Conservation (phyloP, 345 rosid genomes). For the Acer negundo region DNA sequence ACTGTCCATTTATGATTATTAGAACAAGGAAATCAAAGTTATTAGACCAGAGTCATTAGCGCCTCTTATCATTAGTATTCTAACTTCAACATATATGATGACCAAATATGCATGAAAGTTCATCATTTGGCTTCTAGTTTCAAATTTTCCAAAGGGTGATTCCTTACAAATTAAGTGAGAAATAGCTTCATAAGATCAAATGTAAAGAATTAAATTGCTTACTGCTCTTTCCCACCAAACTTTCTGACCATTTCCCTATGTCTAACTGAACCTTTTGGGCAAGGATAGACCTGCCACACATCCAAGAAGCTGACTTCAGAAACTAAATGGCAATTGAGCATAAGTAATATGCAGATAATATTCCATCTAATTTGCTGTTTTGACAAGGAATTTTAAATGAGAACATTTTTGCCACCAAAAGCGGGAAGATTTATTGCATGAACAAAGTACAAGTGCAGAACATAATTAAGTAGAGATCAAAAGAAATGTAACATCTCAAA, state of each 20-base stretch:
- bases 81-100: too few relatives aligned
- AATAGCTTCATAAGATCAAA: slow-evolving; percentile 7
- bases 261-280: slow-evolving; percentile 79
- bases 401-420: too few relatives aligned
- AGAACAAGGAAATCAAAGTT: not conserved
- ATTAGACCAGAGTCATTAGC: not conserved
- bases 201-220: slow-evolving; percentile 27
- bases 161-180: not conserved
- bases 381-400: too few relatives aligned
- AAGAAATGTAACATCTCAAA: too few relatives aligned
- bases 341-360: too few relatives aligned
- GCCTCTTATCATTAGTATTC: too few relatives aligned
- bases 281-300: slow-evolving; percentile 73
- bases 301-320: slow-evolving; percentile 17
- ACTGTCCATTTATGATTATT: not conserved
- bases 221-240: slow-evolving; percentile 81
- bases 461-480: too few relatives aligned
- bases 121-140: not conserved
- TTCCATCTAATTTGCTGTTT: too few relatives aligned
- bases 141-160: not conserved
- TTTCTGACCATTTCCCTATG: slow-evolving; percentile 77
- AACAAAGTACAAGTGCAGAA: too few relatives aligned
- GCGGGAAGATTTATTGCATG: too few relatives aligned
- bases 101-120: not conserved
- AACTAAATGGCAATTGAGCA: slow-evolving; percentile 3